Evolutionary conservation across 768 basidiomycete species (phyloP), one percentile per base, ranked within the genome.

Genomic region (Tricholoma furcatifolium): DNA sequence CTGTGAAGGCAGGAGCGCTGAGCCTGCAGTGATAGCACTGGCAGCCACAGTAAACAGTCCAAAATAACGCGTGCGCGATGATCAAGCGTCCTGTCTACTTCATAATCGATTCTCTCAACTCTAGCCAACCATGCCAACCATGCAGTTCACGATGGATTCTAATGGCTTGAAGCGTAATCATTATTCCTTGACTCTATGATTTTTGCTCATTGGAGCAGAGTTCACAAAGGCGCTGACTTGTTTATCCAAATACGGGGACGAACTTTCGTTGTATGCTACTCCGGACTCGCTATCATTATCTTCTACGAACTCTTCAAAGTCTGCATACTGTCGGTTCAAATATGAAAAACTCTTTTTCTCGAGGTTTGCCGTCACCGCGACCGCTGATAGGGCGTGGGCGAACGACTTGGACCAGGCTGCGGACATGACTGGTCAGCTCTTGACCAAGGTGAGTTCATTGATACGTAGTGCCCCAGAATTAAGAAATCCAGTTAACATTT

Each of bases 221-320:
- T 84, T 93, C 62, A 84, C 85, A 23, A 85, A 79, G 65, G 85
- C 87, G 11, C 71, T 93, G 43, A 74, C 80, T 4, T 93, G 92
- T 67, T 73, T 93, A 40, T 84, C 90, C 34, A 84, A 80, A 70
- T 93, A 91, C 64, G 88, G 91, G 45, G 91, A 93, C 54, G 89
- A 93, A 55, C 70, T 93, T 39, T 76, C 80, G 34, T 76, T 93
- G 38, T 78, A 83, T 53, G 89, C 87, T 7, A 80, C 81, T 8
- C 64, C 75, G 0, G 83, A 86, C 32, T 68, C 72, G 31, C 64
- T 93, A 30, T 76, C 83, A 6, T 66, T 93, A 23, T 89, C 87
- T 47, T 73, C 85, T 2, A 90, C 87, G 20, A 93, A 93, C 68
- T 83, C 86, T 3, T 85, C 91, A 4, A 81, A 85, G 62, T 88